phyloP scores from a whole-genome alignment of 768 basidiomycete species.

The Boletus sensibilis region DNA sequence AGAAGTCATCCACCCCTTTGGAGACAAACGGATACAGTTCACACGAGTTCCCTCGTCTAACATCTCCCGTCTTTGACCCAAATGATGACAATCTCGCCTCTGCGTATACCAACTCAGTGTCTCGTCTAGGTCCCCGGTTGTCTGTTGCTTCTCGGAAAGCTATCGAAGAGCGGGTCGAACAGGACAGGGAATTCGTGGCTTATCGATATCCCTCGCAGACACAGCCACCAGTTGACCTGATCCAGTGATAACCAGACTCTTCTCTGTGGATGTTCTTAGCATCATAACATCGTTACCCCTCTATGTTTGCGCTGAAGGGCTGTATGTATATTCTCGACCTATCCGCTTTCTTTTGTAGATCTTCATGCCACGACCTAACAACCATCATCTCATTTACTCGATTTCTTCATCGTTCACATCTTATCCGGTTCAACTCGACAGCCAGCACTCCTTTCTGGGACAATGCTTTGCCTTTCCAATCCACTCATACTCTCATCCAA shows the following conservation, averaged over 20 bases:
- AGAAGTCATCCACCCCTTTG: constrained; percentile 36
- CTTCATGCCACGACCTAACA: constrained; percentile 16
- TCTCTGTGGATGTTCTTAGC: constrained; percentile 1
- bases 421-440: constrained; percentile 17
- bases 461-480: constrained; percentile 19
- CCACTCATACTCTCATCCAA: constrained; percentile 14
- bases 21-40: constrained; percentile 35
- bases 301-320: background rate
- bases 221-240: constrained; percentile 57
- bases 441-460: constrained; percentile 27
- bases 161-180: constrained; percentile 78
- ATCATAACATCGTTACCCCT: constrained; percentile 4
- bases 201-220: constrained; percentile 84
- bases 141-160: constrained; percentile 68
- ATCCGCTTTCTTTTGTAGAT: constrained; percentile 20
- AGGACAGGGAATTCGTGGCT: constrained; percentile 80
- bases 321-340: constrained; percentile 9
- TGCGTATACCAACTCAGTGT: constrained; percentile 50
- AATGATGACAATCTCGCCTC: constrained; percentile 48
- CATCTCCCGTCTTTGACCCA: constrained; percentile 43
- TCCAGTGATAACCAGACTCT: constrained; percentile 38
- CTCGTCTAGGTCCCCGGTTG: constrained; percentile 52
- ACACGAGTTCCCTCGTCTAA: constrained; percentile 51
- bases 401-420: constrained; percentile 13
- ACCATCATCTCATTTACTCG: constrained; percentile 21